phyloP scores from a whole-genome alignment of 306 rosid genomes.

The Cajanus cajan region DNA sequence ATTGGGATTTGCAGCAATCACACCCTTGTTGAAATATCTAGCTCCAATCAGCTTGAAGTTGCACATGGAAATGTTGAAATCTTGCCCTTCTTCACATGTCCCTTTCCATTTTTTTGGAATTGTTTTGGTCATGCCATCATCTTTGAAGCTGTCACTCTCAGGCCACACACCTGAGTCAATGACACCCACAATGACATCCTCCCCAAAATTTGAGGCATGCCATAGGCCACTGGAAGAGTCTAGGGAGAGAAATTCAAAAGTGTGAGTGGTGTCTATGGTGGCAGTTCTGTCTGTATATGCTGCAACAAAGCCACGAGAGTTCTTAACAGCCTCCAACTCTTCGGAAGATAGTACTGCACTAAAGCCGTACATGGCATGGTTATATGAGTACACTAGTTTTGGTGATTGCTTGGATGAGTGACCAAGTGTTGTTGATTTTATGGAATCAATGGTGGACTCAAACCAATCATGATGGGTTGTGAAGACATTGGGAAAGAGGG shows the following conservation, averaged over 20 bases:
- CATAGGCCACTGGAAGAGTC: slow-evolving; percentile 30
- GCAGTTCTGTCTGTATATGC: slow-evolving; percentile 23
- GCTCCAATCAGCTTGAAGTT: slow-evolving; percentile 39
- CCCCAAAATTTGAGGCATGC: slow-evolving; percentile 29
- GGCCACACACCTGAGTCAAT: slow-evolving; percentile 24
- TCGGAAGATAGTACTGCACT: slow-evolving; percentile 28
- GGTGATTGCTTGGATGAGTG: neutral
- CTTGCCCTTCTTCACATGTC: slow-evolving; percentile 17
- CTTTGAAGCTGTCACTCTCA: neutral
- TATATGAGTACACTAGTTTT: slow-evolving; percentile 16
- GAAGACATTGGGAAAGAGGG: slow-evolving; percentile 28
- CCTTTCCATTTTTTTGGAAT: neutral
- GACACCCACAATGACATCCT: slow-evolving; percentile 31
- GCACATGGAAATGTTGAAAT: slow-evolving; percentile 32
- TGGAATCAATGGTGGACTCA: slow-evolving; percentile 19
- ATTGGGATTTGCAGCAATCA: neutral
- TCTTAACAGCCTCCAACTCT: slow-evolving; percentile 24
- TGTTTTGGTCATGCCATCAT: neutral
- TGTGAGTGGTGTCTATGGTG: slow-evolving; percentile 36
- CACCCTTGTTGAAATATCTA: slow-evolving; percentile 38
- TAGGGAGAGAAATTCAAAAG: slow-evolving; percentile 32
- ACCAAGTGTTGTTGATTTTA: neutral
- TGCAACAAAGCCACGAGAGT: slow-evolving; percentile 23
- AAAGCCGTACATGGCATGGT: slow-evolving; percentile 36
- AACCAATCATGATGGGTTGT: slow-evolving; percentile 28